phyloP scores from a whole-genome alignment of 1,139 yeast genomes.

The Yamadazyma songkhlaensis region DNA sequence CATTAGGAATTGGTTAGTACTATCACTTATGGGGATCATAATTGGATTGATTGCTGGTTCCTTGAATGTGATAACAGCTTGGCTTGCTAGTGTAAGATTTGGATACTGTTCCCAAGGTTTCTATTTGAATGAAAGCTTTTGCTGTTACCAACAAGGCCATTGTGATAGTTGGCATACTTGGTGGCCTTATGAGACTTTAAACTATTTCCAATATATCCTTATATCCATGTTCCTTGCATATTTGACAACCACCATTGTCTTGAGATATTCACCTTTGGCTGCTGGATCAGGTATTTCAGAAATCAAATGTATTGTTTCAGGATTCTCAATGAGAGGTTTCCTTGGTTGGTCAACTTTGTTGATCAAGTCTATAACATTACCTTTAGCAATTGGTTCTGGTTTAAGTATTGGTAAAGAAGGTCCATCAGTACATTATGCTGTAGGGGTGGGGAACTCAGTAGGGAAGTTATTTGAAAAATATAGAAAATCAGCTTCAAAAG shows the following conservation, averaged over 20 bases:
- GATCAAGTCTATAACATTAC: conserved; percentile 78
- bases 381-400: conserved; percentile 83
- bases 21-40: conserved; percentile 68
- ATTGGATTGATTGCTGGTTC: conserved; percentile 84
- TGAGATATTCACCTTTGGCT: conserved; percentile 78
- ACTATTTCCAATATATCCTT: conserved; percentile 57
- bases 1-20: conserved; percentile 69
- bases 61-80: conserved; percentile 78
- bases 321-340: conserved; percentile 79
- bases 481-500: conserved; percentile 46
- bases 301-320: conserved; percentile 91
- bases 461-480: conserved; percentile 51
- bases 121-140: conserved; percentile 70
- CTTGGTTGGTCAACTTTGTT: conserved; percentile 69
- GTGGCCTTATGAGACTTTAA: conserved; percentile 40
- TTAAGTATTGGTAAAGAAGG: conserved; percentile 83
- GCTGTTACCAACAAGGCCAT: conserved; percentile 63
- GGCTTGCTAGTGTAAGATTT: conserved; percentile 72
- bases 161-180: conserved; percentile 61
- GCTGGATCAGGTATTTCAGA: conserved; percentile 98
- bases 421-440: conserved; percentile 84
- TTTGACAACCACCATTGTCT: conserved; percentile 66
- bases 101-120: conserved; percentile 76
- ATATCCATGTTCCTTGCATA: conserved; percentile 63
- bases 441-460: conserved; percentile 70